phyloP scores from a whole-genome alignment of 2,329 filamentous ascomycete species.

The Colletotrichum sidae region DNA sequence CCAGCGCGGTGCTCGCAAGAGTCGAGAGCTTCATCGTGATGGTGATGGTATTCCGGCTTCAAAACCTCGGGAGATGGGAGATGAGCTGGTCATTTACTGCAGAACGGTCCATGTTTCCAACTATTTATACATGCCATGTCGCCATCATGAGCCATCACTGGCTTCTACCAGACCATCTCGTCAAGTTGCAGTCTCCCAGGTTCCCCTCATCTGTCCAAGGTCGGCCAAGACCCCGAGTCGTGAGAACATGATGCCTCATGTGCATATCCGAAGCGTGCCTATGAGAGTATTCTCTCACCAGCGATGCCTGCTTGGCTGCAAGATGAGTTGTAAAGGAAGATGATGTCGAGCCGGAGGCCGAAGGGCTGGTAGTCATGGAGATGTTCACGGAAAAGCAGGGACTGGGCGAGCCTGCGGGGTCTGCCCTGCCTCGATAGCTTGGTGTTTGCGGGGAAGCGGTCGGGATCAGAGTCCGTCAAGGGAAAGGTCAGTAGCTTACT shows the following conservation, averaged over 20 bases:
- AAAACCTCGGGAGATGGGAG: neutral
- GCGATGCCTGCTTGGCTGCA: neutral
- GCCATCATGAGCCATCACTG: neutral
- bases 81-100: neutral
- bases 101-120: neutral
- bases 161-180: neutral
- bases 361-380: neutral
- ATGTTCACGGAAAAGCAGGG: slow-evolving; percentile 32
- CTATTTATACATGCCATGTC: slow-evolving; percentile 15
- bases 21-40: slow-evolving; percentile 10
- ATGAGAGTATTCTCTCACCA: neutral
- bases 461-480: slow-evolving; percentile 1
- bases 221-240: slow-evolving; percentile 15
- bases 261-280: slow-evolving; percentile 21
- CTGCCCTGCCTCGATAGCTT: neutral
- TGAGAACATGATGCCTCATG: neutral
- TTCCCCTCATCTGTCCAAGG: slow-evolving; percentile 29
- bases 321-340: neutral
- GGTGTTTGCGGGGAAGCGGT: slow-evolving; percentile 25
- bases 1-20: slow-evolving; percentile 16
- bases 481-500: slow-evolving; percentile 13
- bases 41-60: neutral
- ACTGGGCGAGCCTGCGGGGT: slow-evolving; percentile 17
- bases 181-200: slow-evolving; percentile 19
- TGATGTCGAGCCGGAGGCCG: slow-evolving; percentile 5